These are phyloP conservation scores for Codiaeum variegatum DNA, from an alignment of 441 rosid species.

Conservation along the genomic window DNA sequence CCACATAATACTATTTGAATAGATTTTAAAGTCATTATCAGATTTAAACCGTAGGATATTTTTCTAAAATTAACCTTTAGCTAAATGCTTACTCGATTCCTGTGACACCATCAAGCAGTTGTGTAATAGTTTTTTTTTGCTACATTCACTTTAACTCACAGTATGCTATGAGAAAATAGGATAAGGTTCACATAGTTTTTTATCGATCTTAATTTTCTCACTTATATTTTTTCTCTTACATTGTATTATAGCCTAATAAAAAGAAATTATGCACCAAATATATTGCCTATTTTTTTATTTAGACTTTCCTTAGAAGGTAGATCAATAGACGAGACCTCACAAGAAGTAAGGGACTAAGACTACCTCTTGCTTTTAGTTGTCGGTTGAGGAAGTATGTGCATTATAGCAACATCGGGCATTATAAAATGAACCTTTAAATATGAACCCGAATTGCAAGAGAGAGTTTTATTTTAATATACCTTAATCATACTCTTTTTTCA, in stretches of 20 bases:
- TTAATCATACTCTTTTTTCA: too few species aligned
- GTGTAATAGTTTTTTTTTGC: too few species aligned
- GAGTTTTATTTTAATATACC: too few species aligned
- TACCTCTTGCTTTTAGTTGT: constrained; percentile 85
- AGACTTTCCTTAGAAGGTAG: not conserved
- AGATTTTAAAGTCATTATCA: too few species aligned
- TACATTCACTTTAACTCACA: too few species aligned
- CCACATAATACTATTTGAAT: too few species aligned
- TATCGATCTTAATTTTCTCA: not conserved
- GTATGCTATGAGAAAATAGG: not conserved
- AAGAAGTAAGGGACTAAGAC: constrained; percentile 6
- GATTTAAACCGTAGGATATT: too few species aligned
- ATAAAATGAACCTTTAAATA: too few species aligned
- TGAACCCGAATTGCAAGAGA: too few species aligned
- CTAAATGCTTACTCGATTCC: too few species aligned
- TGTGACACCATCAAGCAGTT: too few species aligned
- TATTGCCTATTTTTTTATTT: not conserved
- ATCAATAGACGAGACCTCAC: not conserved
- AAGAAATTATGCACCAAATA: not conserved
- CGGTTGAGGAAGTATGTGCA: constrained; percentile 64
- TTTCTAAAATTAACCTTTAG: too few species aligned
- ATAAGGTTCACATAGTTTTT: not conserved
- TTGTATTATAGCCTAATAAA: not conserved
- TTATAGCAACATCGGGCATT: constrained; percentile 53
- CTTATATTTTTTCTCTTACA: not conserved